phyloP scores from a whole-genome alignment of 176 grass and related monocot genomes.

The Rhynchospora tenuis region DNA sequence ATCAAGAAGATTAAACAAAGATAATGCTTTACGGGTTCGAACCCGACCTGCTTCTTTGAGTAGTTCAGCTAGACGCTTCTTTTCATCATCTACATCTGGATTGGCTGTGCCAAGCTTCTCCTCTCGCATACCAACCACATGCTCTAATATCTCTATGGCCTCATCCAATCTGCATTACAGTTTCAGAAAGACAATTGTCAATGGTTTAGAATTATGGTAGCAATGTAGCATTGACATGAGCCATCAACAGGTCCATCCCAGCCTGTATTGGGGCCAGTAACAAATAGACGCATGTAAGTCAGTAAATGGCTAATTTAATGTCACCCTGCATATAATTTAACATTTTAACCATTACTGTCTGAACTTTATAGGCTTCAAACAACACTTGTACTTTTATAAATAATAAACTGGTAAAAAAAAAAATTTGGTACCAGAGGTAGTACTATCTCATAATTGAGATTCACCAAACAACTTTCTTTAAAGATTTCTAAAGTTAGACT shows the following conservation, averaged over 20 bases:
- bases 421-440: not conserved
- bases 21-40: conserved; percentile 73
- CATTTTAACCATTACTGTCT: not conserved
- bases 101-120: conserved; percentile 93
- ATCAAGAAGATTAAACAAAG: conserved; percentile 74
- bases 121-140: conserved; percentile 82
- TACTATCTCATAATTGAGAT: conserved; percentile 1
- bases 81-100: conserved; percentile 89
- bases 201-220: not conserved
- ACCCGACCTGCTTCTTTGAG: conserved; percentile 89
- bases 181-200: not conserved
- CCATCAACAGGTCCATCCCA: too few relatives aligned
- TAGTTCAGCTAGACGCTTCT: conserved; percentile 68
- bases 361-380: not conserved
- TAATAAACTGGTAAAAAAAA: not conserved
- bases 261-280: too few relatives aligned
- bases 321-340: not conserved
- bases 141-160: conserved; percentile 91
- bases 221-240: not conserved
- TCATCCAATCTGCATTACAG: conserved; percentile 61
- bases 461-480: not conserved
- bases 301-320: not conserved
- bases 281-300: too few relatives aligned
- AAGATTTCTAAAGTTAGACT: conserved; percentile 15
- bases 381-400: not conserved